These are phyloP conservation scores for Penicillium samsonianum DNA, from an alignment of 495 filamentous ascomycete species.

Conservation along the genomic window DNA sequence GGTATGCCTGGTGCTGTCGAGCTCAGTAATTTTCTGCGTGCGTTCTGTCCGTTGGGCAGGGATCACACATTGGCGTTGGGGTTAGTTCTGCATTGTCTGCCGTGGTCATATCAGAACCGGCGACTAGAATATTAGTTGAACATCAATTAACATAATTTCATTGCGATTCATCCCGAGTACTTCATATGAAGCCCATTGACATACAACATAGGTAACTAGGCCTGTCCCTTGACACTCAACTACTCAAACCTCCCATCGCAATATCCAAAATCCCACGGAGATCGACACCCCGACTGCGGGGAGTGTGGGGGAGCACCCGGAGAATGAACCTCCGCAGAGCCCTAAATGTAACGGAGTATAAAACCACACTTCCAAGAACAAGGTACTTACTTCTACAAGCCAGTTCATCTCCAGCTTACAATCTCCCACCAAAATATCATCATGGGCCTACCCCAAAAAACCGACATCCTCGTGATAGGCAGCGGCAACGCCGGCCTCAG, in stretches of 20 bases:
- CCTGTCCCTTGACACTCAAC: not conserved
- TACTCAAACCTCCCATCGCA: not conserved
- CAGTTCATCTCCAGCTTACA: not conserved
- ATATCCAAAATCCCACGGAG: conserved; percentile 3
- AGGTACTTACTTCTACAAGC: not conserved
- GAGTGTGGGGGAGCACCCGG: conserved; percentile 12
- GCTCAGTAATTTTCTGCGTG: conserved; percentile 22
- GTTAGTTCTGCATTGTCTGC: conserved; percentile 12
- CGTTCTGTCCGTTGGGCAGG: conserved; percentile 11
- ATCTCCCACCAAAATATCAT: not conserved
- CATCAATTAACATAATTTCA: conserved; percentile 12
- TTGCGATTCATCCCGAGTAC: conserved; percentile 2
- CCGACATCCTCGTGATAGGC: conserved; percentile 57
- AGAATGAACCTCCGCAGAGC: conserved; percentile 12
- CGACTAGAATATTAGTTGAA: conserved; percentile 11
- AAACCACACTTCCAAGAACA: not conserved
- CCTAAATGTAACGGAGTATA: conserved; percentile 4
- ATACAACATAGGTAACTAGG: no score
- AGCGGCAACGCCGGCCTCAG: conserved; percentile 61
- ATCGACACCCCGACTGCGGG: conserved; percentile 16
- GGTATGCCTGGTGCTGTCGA: conserved; percentile 41
- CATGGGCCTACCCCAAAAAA: not conserved
- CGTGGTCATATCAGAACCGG: conserved; percentile 1
- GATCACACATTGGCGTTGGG: conserved; percentile 30
- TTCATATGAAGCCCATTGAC: not conserved